Base-by-base conservation (phyloP, 169 alveolate genomes). In the Plasmodium cynomolgi region DNA sequence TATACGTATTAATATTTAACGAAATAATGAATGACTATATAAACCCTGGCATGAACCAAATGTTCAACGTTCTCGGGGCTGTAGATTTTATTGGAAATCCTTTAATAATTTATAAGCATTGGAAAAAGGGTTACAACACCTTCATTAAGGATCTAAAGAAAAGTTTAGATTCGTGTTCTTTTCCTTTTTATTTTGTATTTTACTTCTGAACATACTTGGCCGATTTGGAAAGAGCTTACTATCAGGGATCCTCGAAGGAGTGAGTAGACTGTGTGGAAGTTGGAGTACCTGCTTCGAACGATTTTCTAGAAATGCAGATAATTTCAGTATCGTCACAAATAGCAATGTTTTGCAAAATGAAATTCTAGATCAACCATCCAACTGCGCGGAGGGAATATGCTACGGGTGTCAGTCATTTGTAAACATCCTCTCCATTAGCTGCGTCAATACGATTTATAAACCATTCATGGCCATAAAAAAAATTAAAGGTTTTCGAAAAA, bases 71-170 rank as follows among this genome's bases (percentile, higher is more conserved):
- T 77, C 96, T 96, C 31, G 96, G 98, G 62, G 98, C 98, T 15
- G 95, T 96, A 1, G 98, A 96, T 72, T 96, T 96, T 74, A 96
- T 96, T 23, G 98, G 98, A 47, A 96, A 96, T 92, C 98, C 98
- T 41, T 94, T 95, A 93, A 95, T 93, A 20, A 95, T 96, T 17
- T 82, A 95, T 84, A 95, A 95, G 80, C 98, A 95, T 82, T 96
- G 97, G 97, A 84, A 95, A 79, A 93, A 94, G 39, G 97, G 97
- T 1, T 90, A 84, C 62, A 71, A 58, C n/a, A 83, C 79, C 23
- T 91, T 62, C 75, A 91, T 91, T 50, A 56, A 91, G 23, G 95
- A 91, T 50, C 44, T 91, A 82, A 91, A 82, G 50, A 91, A 91
- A 71, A 91, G 95, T 81, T 58, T 91, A 23, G 85, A 91, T 82